Conservation (phyloP, 2,329 filamentous ascomycete species). For the Cladosporium cucumerinum region DNA sequence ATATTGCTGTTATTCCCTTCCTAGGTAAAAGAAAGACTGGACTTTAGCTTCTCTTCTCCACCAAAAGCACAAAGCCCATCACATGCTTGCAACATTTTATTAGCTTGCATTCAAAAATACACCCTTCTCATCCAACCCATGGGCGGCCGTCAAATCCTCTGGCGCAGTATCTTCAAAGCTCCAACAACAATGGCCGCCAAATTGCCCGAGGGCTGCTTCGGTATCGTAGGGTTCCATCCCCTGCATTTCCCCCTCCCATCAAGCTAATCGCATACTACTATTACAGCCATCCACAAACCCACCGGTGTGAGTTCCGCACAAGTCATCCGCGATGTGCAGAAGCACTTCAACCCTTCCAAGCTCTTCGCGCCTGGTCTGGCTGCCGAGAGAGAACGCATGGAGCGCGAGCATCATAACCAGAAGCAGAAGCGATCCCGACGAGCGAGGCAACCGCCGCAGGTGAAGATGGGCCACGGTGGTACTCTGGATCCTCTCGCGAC, state of each 20-base stretch:
- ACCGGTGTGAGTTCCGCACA: constrained; percentile 82
- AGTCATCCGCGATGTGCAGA: constrained; percentile 82
- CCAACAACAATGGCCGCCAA: constrained; percentile 17
- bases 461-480: constrained; percentile 95
- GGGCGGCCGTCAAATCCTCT: constrained; percentile 26
- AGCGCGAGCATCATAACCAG: constrained; percentile 57
- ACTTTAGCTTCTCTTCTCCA: background rate
- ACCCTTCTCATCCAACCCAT: constrained; percentile 14
- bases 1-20: background rate
- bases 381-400: constrained; percentile 55
- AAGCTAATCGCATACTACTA: constrained; percentile 15
- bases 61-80: background rate
- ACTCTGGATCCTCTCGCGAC: constrained; percentile 93
- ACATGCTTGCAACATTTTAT: constrained; percentile 6
- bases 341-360: constrained; percentile 74
- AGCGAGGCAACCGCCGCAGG: constrained; percentile 59
- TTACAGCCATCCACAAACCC: constrained; percentile 86
- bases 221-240: constrained; percentile 40
- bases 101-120: background rate
- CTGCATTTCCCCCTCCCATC: constrained; percentile 17
- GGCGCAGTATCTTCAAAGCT: constrained; percentile 21
- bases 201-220: constrained; percentile 59
- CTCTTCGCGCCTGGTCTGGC: constrained; percentile 77
- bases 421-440: constrained; percentile 52
- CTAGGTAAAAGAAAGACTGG: background rate